A percentile compares a stretch with the other conserved stretches of the same genome.
Conservation (phyloP, 805 yeast genomes). For the Teunomyces pallodes region DNA sequence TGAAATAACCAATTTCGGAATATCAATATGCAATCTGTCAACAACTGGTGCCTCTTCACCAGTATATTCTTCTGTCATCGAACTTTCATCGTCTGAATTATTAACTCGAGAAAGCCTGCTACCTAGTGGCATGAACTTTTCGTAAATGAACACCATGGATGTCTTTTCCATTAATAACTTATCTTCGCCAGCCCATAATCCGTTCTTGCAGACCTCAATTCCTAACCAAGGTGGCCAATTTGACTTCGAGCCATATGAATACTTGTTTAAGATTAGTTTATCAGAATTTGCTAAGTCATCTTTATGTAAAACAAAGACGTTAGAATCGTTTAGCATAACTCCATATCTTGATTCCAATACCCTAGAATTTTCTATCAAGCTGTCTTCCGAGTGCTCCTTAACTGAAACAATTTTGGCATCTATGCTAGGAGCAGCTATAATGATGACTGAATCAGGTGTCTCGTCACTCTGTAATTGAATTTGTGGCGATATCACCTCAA, state of each 20-base stretch:
- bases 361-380: conserved; percentile 34
- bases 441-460: conserved; percentile 51
- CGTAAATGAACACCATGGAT: conserved; percentile 59
- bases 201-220: conserved; percentile 53
- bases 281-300: conserved; percentile 36
- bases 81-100: conserved; percentile 5
- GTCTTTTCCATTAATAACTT: conserved; percentile 62
- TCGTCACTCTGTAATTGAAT: conserved; percentile 42
- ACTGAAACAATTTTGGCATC: conserved; percentile 69
- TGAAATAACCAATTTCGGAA: conserved; percentile 65
- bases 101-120: conserved; percentile 7
- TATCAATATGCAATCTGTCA: conserved; percentile 52
- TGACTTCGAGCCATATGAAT: conserved; percentile 58
- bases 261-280: conserved; percentile 43
- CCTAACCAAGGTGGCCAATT: conserved; percentile 94
- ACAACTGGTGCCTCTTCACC: not conserved
- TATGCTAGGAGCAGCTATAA: conserved; percentile 72
- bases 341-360: conserved; percentile 66
- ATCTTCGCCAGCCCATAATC: conserved; percentile 41
- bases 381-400: conserved; percentile 38
- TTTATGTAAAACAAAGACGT: conserved; percentile 63
- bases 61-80: not conserved
- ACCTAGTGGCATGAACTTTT: conserved; percentile 36
- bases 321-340: conserved; percentile 63
- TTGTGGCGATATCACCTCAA: conserved; percentile 43